These are phyloP conservation scores for Eucalyptus decipiens DNA, from an alignment of 345 rosid genomes.

Conservation along the genomic window DNA sequence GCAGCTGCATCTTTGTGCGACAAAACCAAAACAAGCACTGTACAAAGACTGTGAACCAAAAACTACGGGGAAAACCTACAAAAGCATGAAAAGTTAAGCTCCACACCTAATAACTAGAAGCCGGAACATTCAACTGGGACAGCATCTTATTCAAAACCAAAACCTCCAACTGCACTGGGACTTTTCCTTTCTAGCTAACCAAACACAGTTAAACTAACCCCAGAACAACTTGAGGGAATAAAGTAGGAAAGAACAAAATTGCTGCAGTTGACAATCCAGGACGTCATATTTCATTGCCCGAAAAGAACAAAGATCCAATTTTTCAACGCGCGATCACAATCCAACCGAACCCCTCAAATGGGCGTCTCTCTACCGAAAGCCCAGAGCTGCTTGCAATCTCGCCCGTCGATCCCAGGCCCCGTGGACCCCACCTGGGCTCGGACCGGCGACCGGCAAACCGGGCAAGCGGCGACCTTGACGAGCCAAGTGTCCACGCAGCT, in stretches of 20 bases:
- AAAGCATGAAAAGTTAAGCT: not conserved
- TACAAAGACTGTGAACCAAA: not conserved
- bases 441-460: conserved; percentile 53
- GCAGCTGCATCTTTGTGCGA: not conserved
- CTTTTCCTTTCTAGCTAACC: not conserved
- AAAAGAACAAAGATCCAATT: not conserved
- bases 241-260: not conserved
- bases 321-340: not conserved
- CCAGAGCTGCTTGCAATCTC: not conserved
- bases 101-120: not conserved
- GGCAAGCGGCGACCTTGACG: conserved; percentile 57
- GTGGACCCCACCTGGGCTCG: not conserved
- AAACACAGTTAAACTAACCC: not conserved
- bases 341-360: not conserved
- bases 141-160: not conserved
- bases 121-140: not conserved
- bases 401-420: not conserved
- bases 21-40: not conserved
- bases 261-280: not conserved
- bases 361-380: not conserved
- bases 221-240: not conserved
- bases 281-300: not conserved
- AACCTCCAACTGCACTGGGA: not conserved
- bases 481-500: conserved; percentile 84
- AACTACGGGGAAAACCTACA: not conserved